Evolutionary conservation across 257 asterid genomes (phyloP), one percentile per base, ranked within the genome.

Genomic region (Linderniella brevidens): DNA sequence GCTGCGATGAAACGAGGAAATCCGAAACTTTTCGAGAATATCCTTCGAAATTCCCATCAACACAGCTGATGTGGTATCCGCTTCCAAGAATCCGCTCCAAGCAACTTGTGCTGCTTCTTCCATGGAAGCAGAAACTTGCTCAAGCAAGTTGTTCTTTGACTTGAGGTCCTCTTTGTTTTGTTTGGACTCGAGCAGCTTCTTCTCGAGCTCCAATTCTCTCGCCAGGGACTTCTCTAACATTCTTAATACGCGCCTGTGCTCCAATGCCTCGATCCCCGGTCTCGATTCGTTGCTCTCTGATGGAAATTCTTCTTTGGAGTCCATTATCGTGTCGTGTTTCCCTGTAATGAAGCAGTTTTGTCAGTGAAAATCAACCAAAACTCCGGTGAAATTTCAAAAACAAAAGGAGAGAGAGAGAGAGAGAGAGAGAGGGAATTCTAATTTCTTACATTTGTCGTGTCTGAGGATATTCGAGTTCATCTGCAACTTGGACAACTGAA

Each of bases 41-140:
- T 80, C 98, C 60, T 75, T 88, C 2, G 95, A 78, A 48, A 80
- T 78, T 50, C 80, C 92, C 92, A 69, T 70, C 5, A 81, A 72
- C 14, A 88, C 68, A 72, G 76, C 95, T 0, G 86, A 80, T 42
- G 69, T 48, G 51, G 74, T 80, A 52, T 84, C 98, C 0, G 94
- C 80, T 75, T 84, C 95, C 25, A 84, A 66, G 68, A 84, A 88
- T 60, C 90, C 64, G 20, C 85, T 79, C 94, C 90, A 84, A 19
- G 78, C 73, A 46, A 67, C 92, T 69, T 84, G 95, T 1, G 94
- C 95, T 9, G 86, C 92, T 78, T 80, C 95, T 66, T 88, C 95
- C 95, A 80, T 80, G 68, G 67, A 57, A 35, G 62, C 49, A 9
- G 95, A 82, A 19, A 88, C 86, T 71, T 80, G 85, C 50, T 80